Percentiles rank a stretch among this genome's conserved stretches.
Conservation (phyloP, 352 stramenopile species). For the Peronospora tabacina region DNA sequence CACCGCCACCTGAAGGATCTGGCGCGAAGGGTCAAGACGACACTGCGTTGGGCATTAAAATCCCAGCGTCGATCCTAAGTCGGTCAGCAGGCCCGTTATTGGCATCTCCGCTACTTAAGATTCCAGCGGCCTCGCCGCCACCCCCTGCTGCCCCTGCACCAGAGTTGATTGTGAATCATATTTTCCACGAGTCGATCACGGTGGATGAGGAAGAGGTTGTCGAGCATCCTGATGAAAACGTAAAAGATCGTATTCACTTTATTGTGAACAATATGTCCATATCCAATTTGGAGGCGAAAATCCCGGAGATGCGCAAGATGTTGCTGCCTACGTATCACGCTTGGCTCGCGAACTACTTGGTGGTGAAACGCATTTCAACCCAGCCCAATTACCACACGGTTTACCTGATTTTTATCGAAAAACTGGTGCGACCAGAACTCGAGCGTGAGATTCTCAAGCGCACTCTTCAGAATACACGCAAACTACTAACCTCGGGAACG, state of each 20-base stretch:
- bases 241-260: constrained; percentile 98
- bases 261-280: constrained; percentile 99
- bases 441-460: constrained; percentile 92
- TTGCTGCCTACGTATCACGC: constrained; percentile 90
- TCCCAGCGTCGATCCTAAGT: constrained; percentile 39
- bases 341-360: constrained; percentile 98
- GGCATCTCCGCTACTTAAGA: constrained; percentile 33
- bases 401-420: constrained; percentile 97
- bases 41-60: constrained; percentile 27
- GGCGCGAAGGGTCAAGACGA: constrained; percentile 27
- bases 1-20: constrained; percentile 9
- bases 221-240: constrained; percentile 62
- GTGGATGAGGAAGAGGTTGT: constrained; percentile 58
- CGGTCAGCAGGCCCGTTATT: constrained; percentile 41
- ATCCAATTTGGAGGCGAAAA: constrained; percentile 95
- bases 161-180: constrained; percentile 72
- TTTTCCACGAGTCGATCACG: constrained; percentile 66
- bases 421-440: constrained; percentile 90
- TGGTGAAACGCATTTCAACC: constrained; percentile 97
- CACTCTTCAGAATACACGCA: constrained; percentile 93
- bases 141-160: constrained; percentile 36
- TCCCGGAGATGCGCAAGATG: constrained; percentile 92
- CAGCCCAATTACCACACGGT: constrained; percentile 98
- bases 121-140: constrained; percentile 36
- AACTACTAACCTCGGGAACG: constrained; percentile 93